Conservation (phyloP, 2,329 filamentous ascomycete genomes). For the Curvularia verruculosa region DNA sequence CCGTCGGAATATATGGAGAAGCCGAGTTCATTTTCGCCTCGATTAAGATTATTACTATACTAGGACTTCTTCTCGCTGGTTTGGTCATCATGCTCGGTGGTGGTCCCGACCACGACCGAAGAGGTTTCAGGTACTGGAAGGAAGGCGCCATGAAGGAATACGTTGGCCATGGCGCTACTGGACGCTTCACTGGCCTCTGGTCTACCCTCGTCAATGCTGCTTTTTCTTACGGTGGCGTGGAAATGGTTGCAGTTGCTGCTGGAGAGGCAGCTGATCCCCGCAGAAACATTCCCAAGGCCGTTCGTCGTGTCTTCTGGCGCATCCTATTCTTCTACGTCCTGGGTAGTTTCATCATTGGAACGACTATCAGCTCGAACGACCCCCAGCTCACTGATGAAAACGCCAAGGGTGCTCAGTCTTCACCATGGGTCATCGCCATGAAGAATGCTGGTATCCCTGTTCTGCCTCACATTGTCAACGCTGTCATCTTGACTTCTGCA, state of each 20-base stretch:
- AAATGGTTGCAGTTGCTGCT: conserved; percentile 48
- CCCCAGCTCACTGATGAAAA: conserved; percentile 55
- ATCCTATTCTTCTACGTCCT: conserved; percentile 62
- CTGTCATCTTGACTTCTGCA: conserved; percentile 74
- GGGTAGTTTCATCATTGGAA: conserved; percentile 62
- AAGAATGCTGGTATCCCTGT: conserved; percentile 69
- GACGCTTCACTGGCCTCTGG: conserved; percentile 68
- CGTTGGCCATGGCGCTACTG: conserved; percentile 62
- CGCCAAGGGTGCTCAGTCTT: conserved; percentile 44
- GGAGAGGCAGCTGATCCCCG: conserved; percentile 47
- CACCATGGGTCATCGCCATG: conserved; percentile 67
- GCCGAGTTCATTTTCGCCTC: conserved; percentile 57
- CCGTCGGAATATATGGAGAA: conserved; percentile 52
- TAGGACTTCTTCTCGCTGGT: conserved; percentile 40
- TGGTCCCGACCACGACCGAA: conserved; percentile 40
- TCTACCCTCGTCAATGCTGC: conserved; percentile 61
- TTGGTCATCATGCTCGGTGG: conserved; percentile 47
- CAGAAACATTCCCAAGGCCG: conserved; percentile 59
- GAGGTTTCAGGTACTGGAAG: conserved; percentile 72
- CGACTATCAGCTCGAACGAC: conserved; percentile 64
- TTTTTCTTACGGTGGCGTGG: conserved; percentile 46
- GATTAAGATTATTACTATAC: conserved; percentile 54
- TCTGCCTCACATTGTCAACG: conserved; percentile 76
- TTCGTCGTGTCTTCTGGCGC: conserved; percentile 61
- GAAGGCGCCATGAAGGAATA: conserved; percentile 60